These are phyloP conservation scores for Garcia nutans DNA, from an alignment of 345 rosid species.

Conservation along the genomic window DNA sequence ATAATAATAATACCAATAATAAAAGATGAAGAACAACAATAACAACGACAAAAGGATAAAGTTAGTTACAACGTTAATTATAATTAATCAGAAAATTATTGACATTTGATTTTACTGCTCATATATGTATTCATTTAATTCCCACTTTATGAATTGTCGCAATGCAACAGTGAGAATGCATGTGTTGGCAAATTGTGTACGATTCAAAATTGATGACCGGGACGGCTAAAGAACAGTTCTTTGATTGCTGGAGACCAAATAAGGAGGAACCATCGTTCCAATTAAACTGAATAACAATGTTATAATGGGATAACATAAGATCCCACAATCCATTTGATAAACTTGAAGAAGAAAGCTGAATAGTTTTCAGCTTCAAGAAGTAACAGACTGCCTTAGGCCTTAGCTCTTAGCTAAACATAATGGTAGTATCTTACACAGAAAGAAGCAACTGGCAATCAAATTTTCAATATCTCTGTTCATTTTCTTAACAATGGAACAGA, in stretches of 20 bases:
- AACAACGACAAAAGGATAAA: not conserved
- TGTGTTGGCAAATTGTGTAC: not conserved
- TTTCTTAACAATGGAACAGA: slow-evolving; percentile 3
- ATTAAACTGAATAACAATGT: no score
- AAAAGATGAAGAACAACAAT: not conserved
- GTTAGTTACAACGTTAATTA: not conserved
- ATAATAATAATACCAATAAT: no score
- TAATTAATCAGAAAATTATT: not conserved
- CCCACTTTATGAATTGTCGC: not conserved
- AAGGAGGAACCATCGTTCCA: no score
- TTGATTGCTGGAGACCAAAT: no score
- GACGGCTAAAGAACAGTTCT: no score
- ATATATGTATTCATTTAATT: not conserved
- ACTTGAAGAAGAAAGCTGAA: no score
- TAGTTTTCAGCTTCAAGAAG: not conserved
- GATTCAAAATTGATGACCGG: not conserved
- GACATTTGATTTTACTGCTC: not conserved
- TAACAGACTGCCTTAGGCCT: not conserved
- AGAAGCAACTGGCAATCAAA: not conserved
- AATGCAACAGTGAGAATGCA: not conserved
- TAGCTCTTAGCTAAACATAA: not conserved
- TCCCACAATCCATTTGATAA: no score
- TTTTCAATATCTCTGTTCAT: not conserved
- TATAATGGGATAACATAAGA: no score
- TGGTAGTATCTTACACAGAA: no score